These are phyloP conservation scores for Mycena vulgaris DNA, from an alignment of 768 basidiomycete genomes.

Conservation along the genomic window DNA sequence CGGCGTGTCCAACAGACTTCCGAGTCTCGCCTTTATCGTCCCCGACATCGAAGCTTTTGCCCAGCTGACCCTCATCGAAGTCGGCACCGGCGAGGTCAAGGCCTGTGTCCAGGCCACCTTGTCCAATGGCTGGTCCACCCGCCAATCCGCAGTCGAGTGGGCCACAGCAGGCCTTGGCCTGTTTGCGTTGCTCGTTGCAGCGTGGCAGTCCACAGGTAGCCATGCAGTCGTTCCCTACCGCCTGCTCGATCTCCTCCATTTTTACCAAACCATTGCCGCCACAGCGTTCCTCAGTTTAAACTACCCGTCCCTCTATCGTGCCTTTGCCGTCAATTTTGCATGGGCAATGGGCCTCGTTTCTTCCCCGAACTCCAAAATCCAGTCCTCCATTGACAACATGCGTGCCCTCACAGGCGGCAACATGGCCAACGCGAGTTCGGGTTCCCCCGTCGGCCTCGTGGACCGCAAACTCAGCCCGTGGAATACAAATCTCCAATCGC, in stretches of 20 bases:
- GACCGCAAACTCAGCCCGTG: constrained; percentile 81
- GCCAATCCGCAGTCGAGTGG: constrained; percentile 85
- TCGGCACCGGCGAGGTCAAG: constrained; percentile 78
- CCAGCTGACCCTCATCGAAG: constrained; percentile 80
- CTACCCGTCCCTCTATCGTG: constrained; percentile 87
- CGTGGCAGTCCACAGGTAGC: constrained; percentile 72
- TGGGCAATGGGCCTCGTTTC: constrained; percentile 89
- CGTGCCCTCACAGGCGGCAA: constrained; percentile 87
- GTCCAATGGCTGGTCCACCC: constrained; percentile 91
- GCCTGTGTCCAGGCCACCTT: constrained; percentile 95
- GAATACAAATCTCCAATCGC: constrained; percentile 14
- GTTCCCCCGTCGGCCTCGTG: constrained; percentile 80
- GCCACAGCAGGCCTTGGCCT: constrained; percentile 77
- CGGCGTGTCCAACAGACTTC: constrained; percentile 71
- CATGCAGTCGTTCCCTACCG: constrained; percentile 79
- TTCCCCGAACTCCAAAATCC: constrained; percentile 71
- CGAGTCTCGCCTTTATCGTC: constrained; percentile 85
- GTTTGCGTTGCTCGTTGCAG: constrained; percentile 74
- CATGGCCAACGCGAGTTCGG: constrained; percentile 71
- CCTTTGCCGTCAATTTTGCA: constrained; percentile 88
- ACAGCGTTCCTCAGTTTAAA: constrained; percentile 88
- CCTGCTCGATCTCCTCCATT: constrained; percentile 84
- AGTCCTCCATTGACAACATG: constrained; percentile 86
- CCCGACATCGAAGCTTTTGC: constrained; percentile 95
- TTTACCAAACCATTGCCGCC: constrained; percentile 89